Conservation (phyloP, 306 rosid species). For the Coriaria nepalensis region DNA sequence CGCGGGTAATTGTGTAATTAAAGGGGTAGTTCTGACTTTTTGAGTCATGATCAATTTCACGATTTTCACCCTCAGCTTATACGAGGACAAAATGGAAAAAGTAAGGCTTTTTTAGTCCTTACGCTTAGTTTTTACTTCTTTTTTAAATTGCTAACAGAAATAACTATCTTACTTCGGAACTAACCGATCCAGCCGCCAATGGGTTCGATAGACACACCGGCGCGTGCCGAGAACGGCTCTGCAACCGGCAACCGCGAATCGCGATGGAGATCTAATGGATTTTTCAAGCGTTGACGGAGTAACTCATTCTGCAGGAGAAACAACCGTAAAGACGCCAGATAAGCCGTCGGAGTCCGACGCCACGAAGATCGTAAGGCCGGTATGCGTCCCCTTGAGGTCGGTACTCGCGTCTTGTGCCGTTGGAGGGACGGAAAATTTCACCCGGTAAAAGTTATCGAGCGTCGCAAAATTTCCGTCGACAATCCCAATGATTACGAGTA, state of each 20-base stretch:
- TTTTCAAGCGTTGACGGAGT: constrained; percentile 1
- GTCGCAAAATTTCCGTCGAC: constrained; percentile 34
- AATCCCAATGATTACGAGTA: constrained; percentile 76
- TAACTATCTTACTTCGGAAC: no score
- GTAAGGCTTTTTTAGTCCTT: no score
- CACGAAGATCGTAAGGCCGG: constrained; percentile 45
- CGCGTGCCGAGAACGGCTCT: constrained; percentile 41
- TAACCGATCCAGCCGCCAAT: no score
- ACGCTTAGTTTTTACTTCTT: no score
- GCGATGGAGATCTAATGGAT: no score
- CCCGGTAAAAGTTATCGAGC: constrained; percentile 90
- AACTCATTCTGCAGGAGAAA: constrained; percentile 12
- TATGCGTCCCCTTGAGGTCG: constrained; percentile 81
- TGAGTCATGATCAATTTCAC: no score
- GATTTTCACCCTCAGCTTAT: no score
- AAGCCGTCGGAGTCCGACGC: constrained; percentile 28
- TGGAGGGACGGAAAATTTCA: constrained; percentile 92
- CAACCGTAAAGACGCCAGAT: constrained; percentile 3
- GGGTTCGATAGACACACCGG: constrained; percentile 31
- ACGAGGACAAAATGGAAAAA: no score
- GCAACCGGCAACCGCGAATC: constrained; percentile 13
- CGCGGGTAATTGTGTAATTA: no score
- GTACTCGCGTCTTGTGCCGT: constrained; percentile 94
- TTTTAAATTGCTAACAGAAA: no score
- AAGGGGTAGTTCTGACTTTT: no score